Evolutionary conservation across 202 grass and related monocot species (phyloP).

Genomic region (Zizania palustris): DNA sequence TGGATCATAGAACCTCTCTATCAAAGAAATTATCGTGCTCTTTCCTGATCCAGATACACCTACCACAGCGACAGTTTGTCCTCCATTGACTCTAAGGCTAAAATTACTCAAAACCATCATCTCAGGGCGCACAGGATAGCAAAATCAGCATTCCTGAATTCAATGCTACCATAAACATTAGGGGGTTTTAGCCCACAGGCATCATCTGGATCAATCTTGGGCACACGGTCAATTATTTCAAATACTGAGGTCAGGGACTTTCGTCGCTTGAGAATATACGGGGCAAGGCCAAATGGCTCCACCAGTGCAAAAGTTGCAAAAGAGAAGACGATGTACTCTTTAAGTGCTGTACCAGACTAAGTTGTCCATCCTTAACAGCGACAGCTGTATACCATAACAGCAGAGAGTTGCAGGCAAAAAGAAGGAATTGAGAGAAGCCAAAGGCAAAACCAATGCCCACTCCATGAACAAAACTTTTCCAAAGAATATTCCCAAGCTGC

Average conservation of each 20-base stretch:
- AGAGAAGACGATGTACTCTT: constrained; percentile 96
- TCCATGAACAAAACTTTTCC: constrained; percentile 80
- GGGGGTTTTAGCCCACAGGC: constrained; percentile 78
- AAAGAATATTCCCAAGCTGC: constrained; percentile 81
- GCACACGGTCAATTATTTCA: constrained; percentile 85
- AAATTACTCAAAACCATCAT: constrained; percentile 85
- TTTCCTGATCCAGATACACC: constrained; percentile 94
- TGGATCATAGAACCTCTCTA: constrained; percentile 94
- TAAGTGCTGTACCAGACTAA: constrained; percentile 79
- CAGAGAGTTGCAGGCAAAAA: constrained; percentile 92
- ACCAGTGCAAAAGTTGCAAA: constrained; percentile 90
- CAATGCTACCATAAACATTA: constrained; percentile 90
- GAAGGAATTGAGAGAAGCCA: constrained; percentile 95
- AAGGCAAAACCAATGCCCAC: constrained; percentile 90
- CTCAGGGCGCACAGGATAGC: constrained; percentile 78
- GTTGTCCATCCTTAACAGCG: constrained; percentile 62
- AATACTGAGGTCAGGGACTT: constrained; percentile 81
- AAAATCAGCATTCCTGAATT: constrained; percentile 84
- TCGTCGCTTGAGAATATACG: constrained; percentile 86
- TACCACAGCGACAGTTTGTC: constrained; percentile 92
- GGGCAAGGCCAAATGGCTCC: constrained; percentile 95
- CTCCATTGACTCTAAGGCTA: constrained; percentile 83
- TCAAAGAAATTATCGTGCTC: constrained; percentile 89
- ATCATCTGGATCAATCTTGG: constrained; percentile 96
- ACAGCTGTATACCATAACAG: constrained; percentile 85